Evolutionary conservation across 331 rosid species (phyloP), one percentile per base, ranked within the genome.

Genomic region (Phaseolus coccineus): DNA sequence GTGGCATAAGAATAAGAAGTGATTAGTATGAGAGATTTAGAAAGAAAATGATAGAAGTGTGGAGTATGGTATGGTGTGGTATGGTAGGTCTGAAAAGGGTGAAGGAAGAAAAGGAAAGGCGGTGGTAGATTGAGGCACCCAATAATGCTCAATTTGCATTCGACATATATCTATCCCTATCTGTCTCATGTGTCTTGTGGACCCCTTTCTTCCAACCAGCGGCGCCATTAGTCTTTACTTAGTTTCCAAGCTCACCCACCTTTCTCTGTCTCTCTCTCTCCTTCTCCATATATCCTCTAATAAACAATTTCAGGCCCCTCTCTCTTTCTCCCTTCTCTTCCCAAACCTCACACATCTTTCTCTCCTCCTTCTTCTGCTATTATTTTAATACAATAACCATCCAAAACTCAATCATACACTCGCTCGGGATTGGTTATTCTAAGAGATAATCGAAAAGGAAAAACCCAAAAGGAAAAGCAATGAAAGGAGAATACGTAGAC

Each of bases 221-320:
- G 89, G 97, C 97, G 89, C 91, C 92, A 89, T 85, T 83, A 84
- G 92, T 86, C 97, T 85, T 89, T 86, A 83, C 96, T 90, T 92
- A 66, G 73, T 87, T 92, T 87, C 89, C 84, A 92, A 90, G 88
- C 82, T 82, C 96, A 89, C 93, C 97, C 84, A 88, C 95, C 95
- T 6, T 22, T 15, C 30, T 13, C 68, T 2, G 59, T 11, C 37
- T 27, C 47, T 51, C 51, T 37, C 59, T 27, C 51, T 71, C 62
- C 4, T 28, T 27, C 66, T 28, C 51, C 22, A 28, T 77, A 64
- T 31, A 72, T 33, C 71, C 19, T 37, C 71, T 52, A 81, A 83
- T 88, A 88, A 87, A 87, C 81, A 62, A 79, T 67, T 25, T 86
- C 77, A 16, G 19, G 12, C 27, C 16, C 78, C 73, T 8, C 79